These are phyloP conservation scores for Lavandula angustifolia DNA, from an alignment of 257 asterid genomes.

Conservation along the genomic window DNA sequence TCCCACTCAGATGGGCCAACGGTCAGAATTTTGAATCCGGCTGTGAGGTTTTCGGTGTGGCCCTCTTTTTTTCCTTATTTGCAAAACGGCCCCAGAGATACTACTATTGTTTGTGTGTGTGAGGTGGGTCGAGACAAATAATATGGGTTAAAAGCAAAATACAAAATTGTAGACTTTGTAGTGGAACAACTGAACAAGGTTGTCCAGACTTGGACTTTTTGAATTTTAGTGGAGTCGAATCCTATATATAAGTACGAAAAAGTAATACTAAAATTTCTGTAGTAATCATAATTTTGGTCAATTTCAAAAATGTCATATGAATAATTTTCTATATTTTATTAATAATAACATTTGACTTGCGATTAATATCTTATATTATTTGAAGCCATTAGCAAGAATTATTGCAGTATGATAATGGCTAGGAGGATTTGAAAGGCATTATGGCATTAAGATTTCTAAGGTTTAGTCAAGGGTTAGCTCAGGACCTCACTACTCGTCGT, in stretches of 20 bases:
- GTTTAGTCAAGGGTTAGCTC: no score
- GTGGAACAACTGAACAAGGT: not conserved
- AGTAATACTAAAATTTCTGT: no score
- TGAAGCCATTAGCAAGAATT: no score
- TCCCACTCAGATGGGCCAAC: conserved; percentile 48
- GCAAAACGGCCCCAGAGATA: conserved; percentile 23
- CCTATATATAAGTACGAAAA: not conserved
- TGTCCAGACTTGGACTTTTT: conserved; percentile 3
- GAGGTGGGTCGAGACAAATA: not conserved
- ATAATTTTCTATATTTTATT: no score
- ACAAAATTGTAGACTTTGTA: conserved; percentile 26
- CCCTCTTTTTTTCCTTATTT: conserved; percentile 34
- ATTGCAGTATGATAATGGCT: no score
- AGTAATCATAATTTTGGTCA: not conserved
- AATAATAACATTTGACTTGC: no score
- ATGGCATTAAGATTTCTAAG: no score
- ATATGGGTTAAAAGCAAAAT: conserved; percentile 20
- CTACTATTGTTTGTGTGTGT: not conserved
- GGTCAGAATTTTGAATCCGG: conserved; percentile 65
- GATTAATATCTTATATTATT: no score
- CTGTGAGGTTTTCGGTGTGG: not conserved
- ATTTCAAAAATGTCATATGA: not conserved
- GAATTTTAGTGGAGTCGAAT: conserved; percentile 1
- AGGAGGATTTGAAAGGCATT: no score
- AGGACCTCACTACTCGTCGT: no score